These are phyloP conservation scores for Penicillium sp. DNA, from an alignment of 2,329 filamentous ascomycete species.

Conservation along the genomic window DNA sequence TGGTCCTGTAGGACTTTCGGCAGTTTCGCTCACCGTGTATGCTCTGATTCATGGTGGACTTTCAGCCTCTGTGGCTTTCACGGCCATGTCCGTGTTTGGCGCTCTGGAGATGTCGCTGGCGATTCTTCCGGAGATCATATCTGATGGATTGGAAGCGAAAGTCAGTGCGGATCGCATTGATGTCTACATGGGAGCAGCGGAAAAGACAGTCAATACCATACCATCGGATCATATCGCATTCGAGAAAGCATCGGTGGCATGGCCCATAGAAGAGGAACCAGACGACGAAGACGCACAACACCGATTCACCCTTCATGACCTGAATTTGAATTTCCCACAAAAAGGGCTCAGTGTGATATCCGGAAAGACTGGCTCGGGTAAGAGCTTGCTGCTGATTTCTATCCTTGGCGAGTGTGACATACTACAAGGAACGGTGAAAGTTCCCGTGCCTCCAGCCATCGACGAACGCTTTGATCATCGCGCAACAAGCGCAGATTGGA, in stretches of 20 bases:
- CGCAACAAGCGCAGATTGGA: conserved; percentile 52
- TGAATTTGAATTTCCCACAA: conserved; percentile 61
- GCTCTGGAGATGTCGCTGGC: conserved; percentile 66
- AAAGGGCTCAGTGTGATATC: conserved; percentile 68
- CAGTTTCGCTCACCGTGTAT: conserved; percentile 64
- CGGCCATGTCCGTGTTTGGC: conserved; percentile 65
- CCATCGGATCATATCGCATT: conserved; percentile 58
- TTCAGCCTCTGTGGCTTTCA: conserved; percentile 69
- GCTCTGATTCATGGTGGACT: conserved; percentile 58
- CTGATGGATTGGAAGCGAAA: conserved; percentile 63
- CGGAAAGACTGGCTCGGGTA: conserved; percentile 71
- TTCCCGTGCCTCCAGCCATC: conserved; percentile 40
- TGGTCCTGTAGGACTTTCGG: conserved; percentile 67
- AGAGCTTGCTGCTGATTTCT: conserved; percentile 66
- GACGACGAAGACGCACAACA: conserved; percentile 46
- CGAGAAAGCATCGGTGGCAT: conserved; percentile 63
- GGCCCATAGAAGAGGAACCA: conserved; percentile 62
- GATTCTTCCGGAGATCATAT: conserved; percentile 66
- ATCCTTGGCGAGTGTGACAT: conserved; percentile 71
- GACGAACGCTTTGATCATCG: conserved; percentile 55
- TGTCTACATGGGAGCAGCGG: conserved; percentile 61
- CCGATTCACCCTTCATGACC: conserved; percentile 59
- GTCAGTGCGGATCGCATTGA: conserved; percentile 69
- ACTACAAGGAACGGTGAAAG: conserved; percentile 53
- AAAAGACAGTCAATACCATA: conserved; percentile 59